A percentile compares a stretch with the other conserved stretches of the same genome.
Conservation (phyloP, 2,329 filamentous ascomycete species). For the Trichophyton simii region DNA sequence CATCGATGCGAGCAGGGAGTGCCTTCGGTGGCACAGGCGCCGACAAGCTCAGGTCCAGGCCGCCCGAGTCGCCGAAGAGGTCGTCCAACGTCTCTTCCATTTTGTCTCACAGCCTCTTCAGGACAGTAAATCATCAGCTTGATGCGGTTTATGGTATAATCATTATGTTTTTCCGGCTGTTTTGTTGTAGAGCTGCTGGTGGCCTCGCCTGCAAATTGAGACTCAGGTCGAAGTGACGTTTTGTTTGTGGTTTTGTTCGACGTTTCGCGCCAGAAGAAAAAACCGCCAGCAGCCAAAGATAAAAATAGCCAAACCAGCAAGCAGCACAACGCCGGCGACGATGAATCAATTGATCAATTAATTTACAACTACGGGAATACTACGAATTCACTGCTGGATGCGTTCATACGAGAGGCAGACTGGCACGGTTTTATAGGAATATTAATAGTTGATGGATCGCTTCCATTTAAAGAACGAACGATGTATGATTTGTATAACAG, state of each 20-base stretch:
- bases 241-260: neutral
- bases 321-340: too few species aligned
- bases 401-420: neutral
- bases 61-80: constrained; percentile 56
- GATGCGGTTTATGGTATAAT: neutral
- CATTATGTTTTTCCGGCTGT: neutral
- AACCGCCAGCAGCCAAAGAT: too few species aligned
- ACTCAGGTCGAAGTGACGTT: neutral
- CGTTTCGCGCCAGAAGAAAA: too few species aligned
- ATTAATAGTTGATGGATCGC: neutral
- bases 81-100: constrained; percentile 53
- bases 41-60: constrained; percentile 46
- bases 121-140: neutral
- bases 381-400: too few species aligned
- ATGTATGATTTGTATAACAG: neutral
- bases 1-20: constrained; percentile 60
- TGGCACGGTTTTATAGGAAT: neutral
- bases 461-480: neutral
- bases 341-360: too few species aligned
- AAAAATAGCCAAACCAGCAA: too few species aligned
- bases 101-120: constrained; percentile 17
- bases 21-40: constrained; percentile 47
- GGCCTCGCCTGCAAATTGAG: too few species aligned
- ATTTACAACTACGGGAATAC: too few species aligned
- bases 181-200: neutral